These are phyloP conservation scores for Russula lepida DNA, from an alignment of 768 basidiomycete genomes.

Conservation along the genomic window DNA sequence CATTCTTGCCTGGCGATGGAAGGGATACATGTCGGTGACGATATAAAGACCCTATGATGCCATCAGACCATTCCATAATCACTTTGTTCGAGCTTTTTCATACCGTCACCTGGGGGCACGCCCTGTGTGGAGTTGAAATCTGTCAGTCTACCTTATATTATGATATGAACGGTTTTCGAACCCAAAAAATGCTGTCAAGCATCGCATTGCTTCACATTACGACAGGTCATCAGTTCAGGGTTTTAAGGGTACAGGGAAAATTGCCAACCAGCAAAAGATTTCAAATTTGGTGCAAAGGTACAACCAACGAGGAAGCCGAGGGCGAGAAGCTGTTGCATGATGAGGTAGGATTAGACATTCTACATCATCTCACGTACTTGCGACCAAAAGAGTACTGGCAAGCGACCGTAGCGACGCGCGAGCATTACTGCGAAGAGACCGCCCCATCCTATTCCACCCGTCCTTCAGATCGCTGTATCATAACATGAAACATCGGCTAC, in stretches of 20 bases:
- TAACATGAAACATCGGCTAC: constrained; percentile 16
- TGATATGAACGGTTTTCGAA: constrained; percentile 23
- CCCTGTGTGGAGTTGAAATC: constrained; percentile 24
- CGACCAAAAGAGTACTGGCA: constrained; percentile 66
- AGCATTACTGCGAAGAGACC: constrained; percentile 56
- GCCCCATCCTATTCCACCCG: constrained; percentile 40
- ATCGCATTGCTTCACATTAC: constrained; percentile 41
- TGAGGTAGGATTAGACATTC: neutral
- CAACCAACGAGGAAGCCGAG: constrained; percentile 51
- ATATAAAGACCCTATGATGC: constrained; percentile 44
- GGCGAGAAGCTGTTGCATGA: constrained; percentile 37
- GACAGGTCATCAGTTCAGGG: neutral
- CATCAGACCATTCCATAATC: neutral
- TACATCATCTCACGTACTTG: constrained; percentile 34
- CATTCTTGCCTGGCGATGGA: constrained; percentile 62
- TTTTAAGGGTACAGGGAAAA: constrained; percentile 22
- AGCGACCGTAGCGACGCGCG: constrained; percentile 53
- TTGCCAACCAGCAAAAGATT: constrained; percentile 45
- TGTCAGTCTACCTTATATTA: neutral
- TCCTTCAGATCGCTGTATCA: neutral
- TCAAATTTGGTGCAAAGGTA: constrained; percentile 49
- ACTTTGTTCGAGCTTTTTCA: neutral
- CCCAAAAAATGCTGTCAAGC: constrained; percentile 50
- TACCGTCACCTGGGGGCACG: constrained; percentile 54
- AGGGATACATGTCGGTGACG: constrained; percentile 57